These are phyloP conservation scores for Xerophyta viscosa DNA, from an alignment of 106 monocot genomes.

Conservation along the genomic window DNA sequence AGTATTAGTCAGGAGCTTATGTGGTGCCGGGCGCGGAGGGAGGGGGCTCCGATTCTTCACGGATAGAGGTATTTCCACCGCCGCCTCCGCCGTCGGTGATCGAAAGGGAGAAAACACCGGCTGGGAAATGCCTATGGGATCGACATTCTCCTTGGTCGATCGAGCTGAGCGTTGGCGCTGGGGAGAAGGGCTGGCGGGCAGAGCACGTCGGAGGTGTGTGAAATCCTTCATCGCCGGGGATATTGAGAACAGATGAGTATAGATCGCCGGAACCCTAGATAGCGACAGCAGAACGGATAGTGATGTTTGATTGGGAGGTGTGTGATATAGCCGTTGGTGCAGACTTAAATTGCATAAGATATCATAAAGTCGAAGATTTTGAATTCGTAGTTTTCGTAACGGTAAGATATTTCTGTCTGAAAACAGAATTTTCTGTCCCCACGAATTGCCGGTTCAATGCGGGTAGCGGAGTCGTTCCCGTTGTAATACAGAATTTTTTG, in stretches of 20 bases:
- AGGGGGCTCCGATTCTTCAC: constrained; percentile 60
- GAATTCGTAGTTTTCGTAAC: too few relatives aligned
- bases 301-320: too few relatives aligned
- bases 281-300: too few relatives aligned
- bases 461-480: too few relatives aligned
- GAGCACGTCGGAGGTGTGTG: not conserved
- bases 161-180: constrained; percentile 38
- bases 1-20: constrained; percentile 9
- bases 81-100: constrained; percentile 9
- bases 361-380: too few relatives aligned
- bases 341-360: too few relatives aligned
- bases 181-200: constrained; percentile 31
- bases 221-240: not conserved
- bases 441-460: too few relatives aligned
- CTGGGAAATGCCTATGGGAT: constrained; percentile 27
- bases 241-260: not conserved
- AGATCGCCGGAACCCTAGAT: too few relatives aligned
- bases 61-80: constrained; percentile 23
- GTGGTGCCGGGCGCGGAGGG: constrained; percentile 48
- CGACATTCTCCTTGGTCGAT: constrained; percentile 97
- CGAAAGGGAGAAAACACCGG: constrained; percentile 25
- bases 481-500: too few relatives aligned
- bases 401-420: too few relatives aligned
- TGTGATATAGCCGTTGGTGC: too few relatives aligned
- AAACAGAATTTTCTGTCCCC: too few relatives aligned